Percentiles rank a stretch among this genome's conserved stretches.
phyloP scores from a whole-genome alignment of 1,284 basidiomycete genomes.

The Malassezia sympodialis region DNA sequence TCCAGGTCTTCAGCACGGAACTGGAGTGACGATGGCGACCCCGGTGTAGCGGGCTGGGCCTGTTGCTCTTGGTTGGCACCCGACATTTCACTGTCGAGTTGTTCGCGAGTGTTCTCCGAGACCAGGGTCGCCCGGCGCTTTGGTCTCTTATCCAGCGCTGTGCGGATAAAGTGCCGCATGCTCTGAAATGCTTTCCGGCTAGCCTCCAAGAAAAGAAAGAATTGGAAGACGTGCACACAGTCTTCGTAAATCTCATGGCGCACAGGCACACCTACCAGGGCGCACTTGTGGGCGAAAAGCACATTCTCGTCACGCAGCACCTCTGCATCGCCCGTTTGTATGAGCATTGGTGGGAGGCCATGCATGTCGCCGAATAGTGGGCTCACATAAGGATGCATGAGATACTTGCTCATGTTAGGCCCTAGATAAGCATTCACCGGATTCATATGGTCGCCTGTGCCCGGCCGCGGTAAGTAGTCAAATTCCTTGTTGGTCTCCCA shows the following conservation, averaged over 20 bases:
- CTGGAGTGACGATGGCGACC: background rate
- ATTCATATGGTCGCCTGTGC: slow-evolving; percentile 75
- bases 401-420: slow-evolving; percentile 65
- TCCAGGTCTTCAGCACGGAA: slow-evolving; percentile 18
- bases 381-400: slow-evolving; percentile 87
- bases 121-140: slow-evolving; percentile 52
- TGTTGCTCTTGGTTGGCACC: slow-evolving; percentile 27
- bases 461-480: slow-evolving; percentile 50
- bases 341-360: slow-evolving; percentile 76
- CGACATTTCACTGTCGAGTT: slow-evolving; percentile 36
- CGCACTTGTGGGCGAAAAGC: slow-evolving; percentile 87
- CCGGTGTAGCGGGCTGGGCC: slow-evolving; percentile 24
- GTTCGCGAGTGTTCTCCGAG: slow-evolving; percentile 53
- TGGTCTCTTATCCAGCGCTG: slow-evolving; percentile 37
- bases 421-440: slow-evolving; percentile 88
- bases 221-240: slow-evolving; percentile 54
- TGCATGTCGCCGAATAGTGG: slow-evolving; percentile 81
- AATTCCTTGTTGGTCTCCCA: slow-evolving; percentile 80
- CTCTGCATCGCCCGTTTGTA: slow-evolving; percentile 88
- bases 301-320: slow-evolving; percentile 84
- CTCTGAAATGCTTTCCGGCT: slow-evolving; percentile 46
- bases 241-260: slow-evolving; percentile 88
- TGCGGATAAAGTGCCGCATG: slow-evolving; percentile 46
- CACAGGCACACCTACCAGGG: slow-evolving; percentile 73
- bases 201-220: slow-evolving; percentile 46